Percentiles rank a stretch among this genome's conserved stretches.
These are phyloP conservation scores for Pseudogymnoascus sp. DNA, from an alignment of 2,329 filamentous ascomycete genomes.

Conservation along the genomic window DNA sequence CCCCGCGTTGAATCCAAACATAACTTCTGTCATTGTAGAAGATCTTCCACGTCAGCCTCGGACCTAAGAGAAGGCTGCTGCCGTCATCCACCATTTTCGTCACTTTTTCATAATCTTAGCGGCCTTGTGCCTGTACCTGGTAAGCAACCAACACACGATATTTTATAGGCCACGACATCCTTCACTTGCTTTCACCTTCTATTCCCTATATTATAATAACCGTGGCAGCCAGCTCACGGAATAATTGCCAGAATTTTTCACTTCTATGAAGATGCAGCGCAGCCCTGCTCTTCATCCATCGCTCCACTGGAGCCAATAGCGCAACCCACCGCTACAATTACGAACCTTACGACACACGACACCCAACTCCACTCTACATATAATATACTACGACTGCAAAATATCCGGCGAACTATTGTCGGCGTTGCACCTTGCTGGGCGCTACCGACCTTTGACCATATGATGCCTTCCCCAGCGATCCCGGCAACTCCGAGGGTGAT, in stretches of 20 bases:
- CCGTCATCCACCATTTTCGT: conserved; percentile 5
- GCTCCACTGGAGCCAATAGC: conserved; percentile 50
- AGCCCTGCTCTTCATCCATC: conserved; percentile 42
- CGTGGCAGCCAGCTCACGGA: neutral
- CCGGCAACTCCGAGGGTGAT: conserved; percentile 81
- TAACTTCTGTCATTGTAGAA: neutral
- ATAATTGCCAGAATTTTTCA: neutral
- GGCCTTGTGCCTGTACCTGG: conserved; percentile 11
- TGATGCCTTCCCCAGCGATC: conserved; percentile 39
- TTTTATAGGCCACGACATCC: conserved; percentile 1
- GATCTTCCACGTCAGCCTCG: neutral
- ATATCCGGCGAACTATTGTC: conserved; percentile 42
- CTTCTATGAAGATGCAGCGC: conserved; percentile 45
- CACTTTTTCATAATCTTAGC: neutral
- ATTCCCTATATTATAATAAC: neutral
- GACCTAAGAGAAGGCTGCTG: neutral
- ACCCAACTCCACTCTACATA: conserved; percentile 39
- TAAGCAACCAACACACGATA: conserved; percentile 14
- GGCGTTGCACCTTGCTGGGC: conserved; percentile 48
- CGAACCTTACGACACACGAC: conserved; percentile 42
- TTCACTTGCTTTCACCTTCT: neutral
- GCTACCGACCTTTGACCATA: conserved; percentile 49
- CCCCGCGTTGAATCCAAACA: neutral
- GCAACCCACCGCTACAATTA: conserved; percentile 23
- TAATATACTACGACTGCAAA: conserved; percentile 41